Evolutionary conservation across 495 filamentous ascomycete genomes (phyloP).

Genomic region (Parachaetomium inaequale): DNA sequence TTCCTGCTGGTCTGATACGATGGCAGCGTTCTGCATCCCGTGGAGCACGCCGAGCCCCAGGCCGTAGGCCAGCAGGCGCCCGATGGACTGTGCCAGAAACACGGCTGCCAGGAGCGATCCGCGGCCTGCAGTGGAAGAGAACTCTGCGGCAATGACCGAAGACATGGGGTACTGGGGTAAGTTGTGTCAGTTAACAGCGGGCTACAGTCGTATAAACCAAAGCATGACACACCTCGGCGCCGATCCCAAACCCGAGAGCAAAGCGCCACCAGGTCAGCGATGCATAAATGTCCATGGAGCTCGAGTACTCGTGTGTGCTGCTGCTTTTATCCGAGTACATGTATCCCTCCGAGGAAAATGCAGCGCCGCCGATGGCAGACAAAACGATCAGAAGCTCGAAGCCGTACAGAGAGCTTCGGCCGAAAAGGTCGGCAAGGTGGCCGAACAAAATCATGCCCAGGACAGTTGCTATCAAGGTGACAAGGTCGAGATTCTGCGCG

Average conservation of each 20-base stretch:
- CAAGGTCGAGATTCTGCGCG: not conserved
- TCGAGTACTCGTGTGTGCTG: not conserved
- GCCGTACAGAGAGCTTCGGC: not conserved
- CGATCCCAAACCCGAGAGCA: not conserved
- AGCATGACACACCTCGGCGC: not conserved
- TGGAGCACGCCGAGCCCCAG: not conserved
- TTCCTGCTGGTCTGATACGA: not conserved
- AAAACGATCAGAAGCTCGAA: not conserved
- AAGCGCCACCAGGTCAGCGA: conserved; percentile 3
- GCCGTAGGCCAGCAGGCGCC: conserved; percentile 1
- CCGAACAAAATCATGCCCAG: not conserved
- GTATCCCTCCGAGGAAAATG: not conserved
- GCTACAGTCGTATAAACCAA: too few species aligned
- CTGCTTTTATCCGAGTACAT: not conserved
- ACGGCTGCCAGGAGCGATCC: not conserved
- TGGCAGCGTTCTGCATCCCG: not conserved
- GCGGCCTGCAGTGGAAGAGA: not conserved
- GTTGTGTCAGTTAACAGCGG: not conserved
- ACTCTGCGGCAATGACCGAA: not conserved
- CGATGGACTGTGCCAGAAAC: not conserved
- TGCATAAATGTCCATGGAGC: conserved; percentile 3
- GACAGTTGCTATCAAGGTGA: not conserved
- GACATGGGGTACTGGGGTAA: not conserved
- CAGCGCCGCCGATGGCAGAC: conserved; percentile 1
- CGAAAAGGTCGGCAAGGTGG: not conserved